Evolutionary conservation across 1,284 basidiomycete species (phyloP).

Genomic region (Sphagnurus paluster): DNA sequence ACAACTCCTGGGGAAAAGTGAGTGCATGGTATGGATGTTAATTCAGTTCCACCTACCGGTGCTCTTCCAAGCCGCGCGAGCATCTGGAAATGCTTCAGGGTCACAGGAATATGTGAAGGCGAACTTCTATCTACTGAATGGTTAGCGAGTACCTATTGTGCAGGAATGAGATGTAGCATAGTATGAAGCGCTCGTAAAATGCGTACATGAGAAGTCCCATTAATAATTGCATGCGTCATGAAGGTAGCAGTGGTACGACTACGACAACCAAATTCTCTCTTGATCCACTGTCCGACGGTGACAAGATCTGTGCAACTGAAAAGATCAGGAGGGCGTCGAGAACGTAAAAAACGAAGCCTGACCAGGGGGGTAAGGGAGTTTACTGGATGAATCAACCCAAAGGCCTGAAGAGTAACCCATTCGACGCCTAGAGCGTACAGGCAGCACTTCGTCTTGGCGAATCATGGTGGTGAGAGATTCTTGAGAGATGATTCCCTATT

Average conservation of each 20-base stretch:
- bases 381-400: conserved; percentile 44
- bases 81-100: conserved; percentile 70
- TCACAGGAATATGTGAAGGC: conserved; percentile 55
- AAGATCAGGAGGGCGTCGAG: neutral
- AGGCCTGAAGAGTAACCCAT: conserved; percentile 44
- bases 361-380: conserved; percentile 54
- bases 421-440: conserved; percentile 53
- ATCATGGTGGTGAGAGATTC: conserved; percentile 69
- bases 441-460: conserved; percentile 64
- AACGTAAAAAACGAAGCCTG: neutral
- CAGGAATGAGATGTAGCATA: neutral
- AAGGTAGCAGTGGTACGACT: conserved; percentile 64
- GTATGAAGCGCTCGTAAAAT: conserved; percentile 3
- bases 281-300: conserved; percentile 60
- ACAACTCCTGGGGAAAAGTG: conserved; percentile 39
- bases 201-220: conserved; percentile 55
- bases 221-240: conserved; percentile 69
- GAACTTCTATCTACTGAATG: too few relatives aligned
- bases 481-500: conserved; percentile 61
- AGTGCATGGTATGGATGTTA: neutral
- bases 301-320: conserved; percentile 43
- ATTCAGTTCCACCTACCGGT: conserved; percentile 45
- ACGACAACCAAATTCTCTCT: conserved; percentile 50
- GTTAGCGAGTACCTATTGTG: conserved; percentile 43
- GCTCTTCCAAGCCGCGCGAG: conserved; percentile 60